Evolutionary conservation across 345 rosid species (phyloP), one percentile per base, ranked within the genome.

Genomic region (Lepidium africanum): DNA sequence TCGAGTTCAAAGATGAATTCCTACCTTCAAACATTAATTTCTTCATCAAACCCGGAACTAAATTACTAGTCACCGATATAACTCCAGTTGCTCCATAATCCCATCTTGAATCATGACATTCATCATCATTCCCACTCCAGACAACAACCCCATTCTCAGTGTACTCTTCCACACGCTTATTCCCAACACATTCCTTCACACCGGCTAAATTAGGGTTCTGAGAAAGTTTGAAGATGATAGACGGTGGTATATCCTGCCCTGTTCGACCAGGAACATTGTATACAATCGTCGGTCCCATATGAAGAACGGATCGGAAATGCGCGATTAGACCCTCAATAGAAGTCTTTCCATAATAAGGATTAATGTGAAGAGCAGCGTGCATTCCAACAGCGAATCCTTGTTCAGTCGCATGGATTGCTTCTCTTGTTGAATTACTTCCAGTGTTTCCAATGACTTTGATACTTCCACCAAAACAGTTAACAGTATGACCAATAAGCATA

Each of bases 331-430:
- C 97, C 50, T 83, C 90, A 38, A 74, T 14, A 0, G 96, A 94
- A 21, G 99, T 91, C 78, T 89, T 94, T 5, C 97, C 96, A n/a
- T 94, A 87, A 78, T 87, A 91, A 54, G 96, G 97, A 77, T 94
- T 94, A 48, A 91, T 91, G 76, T 94, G 96, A 55, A 89, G 92
- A 9, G 96, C 95, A 10, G 91, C 99, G 67, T 91, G 95, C 95
- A 94, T 91, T 40, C 99, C 97, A 15, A 91, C 95, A 0, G 90
- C 99, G 69, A 91, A 94, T n/a, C 97, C 96, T 76, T 86, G 95
- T 38, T 91, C 96, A 10, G 91, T 87, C 3, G 96, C 96, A 53
- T 86, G 96, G 23, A 87, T 87, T 0, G 97, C 99, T 83, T 94
- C 96, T 74, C 90, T 76, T 0, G 99, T 94, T 1, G 89, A 94